These are phyloP conservation scores for Beta corolliflora DNA, from an alignment of 179 eudicot genomes.

Conservation along the genomic window DNA sequence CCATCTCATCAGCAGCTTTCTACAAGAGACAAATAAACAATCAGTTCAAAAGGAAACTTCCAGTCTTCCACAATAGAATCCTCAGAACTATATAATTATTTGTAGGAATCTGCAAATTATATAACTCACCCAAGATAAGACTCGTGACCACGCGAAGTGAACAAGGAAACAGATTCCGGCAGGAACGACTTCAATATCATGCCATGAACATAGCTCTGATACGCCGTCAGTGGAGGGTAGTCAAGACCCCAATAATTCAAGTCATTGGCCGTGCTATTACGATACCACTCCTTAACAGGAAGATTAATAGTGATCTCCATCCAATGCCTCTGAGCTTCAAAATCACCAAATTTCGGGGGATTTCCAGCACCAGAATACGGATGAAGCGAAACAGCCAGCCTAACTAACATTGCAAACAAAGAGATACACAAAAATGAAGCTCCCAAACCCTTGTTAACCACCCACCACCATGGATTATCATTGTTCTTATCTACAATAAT, in stretches of 20 bases:
- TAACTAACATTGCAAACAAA: constrained; percentile 64
- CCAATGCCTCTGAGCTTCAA: constrained; percentile 99
- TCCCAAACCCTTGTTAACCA: constrained; percentile 47
- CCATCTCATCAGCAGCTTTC: constrained; percentile 98
- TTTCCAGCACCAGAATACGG: constrained; percentile 84
- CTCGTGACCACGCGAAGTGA: constrained; percentile 81
- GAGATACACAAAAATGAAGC: constrained; percentile 60
- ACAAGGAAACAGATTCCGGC: constrained; percentile 74
- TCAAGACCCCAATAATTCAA: constrained; percentile 95
- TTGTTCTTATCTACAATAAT: constrained; percentile 32
- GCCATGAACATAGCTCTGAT: constrained; percentile 91
- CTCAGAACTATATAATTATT: neutral
- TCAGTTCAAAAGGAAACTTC: constrained; percentile 21
- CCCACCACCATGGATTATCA: constrained; percentile 61
- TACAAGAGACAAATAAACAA: constrained; percentile 41
- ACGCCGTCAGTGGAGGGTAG: constrained; percentile 95
- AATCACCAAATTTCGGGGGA: constrained; percentile 89
- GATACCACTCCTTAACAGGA: constrained; percentile 77
- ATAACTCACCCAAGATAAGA: constrained; percentile 80
- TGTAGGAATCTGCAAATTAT: neutral
- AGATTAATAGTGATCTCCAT: constrained; percentile 96
- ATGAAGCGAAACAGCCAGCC: constrained; percentile 72
- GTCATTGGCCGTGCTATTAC: constrained; percentile 73
- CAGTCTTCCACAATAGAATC: neutral
- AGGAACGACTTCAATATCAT: constrained; percentile 55